Conservation (phyloP, 108 stramenopile genomes). For the Cylindrotheca closterium region DNA sequence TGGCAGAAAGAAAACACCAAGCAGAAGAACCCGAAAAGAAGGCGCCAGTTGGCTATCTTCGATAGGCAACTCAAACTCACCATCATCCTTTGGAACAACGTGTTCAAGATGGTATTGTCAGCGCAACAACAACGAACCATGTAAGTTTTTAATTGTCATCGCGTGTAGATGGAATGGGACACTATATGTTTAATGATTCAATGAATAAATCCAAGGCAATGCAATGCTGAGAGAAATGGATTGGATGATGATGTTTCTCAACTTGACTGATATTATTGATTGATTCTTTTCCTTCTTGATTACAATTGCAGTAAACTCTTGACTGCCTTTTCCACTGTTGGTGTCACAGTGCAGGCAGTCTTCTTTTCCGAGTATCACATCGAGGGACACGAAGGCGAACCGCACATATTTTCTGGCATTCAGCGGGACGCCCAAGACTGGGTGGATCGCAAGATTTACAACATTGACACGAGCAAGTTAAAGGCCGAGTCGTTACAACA, state of each 20-base stretch:
- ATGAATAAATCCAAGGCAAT: no score
- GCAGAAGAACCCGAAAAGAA: no score
- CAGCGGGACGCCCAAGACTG: slow-evolving; percentile 17
- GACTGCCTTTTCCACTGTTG: slow-evolving; percentile 15
- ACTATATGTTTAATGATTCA: no score
- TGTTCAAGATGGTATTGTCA: slow-evolving; percentile 22
- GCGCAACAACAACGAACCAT: slow-evolving; percentile 15
- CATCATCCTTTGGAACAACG: no score
- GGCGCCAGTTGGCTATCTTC: no score
- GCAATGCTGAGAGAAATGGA: neutral
- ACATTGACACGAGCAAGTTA: slow-evolving; percentile 17
- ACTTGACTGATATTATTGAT: neutral
- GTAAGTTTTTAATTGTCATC: no score
- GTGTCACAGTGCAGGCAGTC: slow-evolving; percentile 14
- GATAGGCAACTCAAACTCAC: no score
- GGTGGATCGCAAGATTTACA: slow-evolving; percentile 23
- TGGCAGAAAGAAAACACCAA: no score
- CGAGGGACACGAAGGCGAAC: slow-evolving; percentile 29
- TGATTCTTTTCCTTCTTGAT: neutral
- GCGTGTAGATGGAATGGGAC: no score
- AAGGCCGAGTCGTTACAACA: no score
- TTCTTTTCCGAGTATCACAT: slow-evolving; percentile 36
- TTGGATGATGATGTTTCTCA: neutral
- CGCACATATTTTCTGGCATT: slow-evolving; percentile 26
- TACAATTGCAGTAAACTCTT: slow-evolving; percentile 19